Evolutionary conservation across 1,139 yeast species (phyloP), one percentile per base, ranked within the genome.

Genomic region (Debaryomycetaceae sp.): DNA sequence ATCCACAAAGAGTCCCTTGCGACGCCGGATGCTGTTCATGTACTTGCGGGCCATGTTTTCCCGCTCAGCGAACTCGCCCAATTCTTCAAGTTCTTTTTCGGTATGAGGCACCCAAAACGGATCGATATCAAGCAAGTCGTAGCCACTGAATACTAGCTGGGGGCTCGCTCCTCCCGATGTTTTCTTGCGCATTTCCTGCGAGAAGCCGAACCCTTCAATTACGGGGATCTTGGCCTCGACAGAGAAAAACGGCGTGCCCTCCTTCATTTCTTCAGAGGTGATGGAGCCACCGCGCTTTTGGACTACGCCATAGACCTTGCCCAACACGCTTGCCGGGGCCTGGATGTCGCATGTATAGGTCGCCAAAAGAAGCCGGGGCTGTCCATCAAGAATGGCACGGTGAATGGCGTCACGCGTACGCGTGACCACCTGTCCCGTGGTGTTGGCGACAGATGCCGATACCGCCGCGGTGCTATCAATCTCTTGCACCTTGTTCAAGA

Each of bases 81-180:
- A 61, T 35, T 86, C 94, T 49, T 90, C 98, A 28, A 90, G 57
- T 49, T 92, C 98, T 51, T 86, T 97, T 44, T 83, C 96, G 0
- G 98, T 92, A 5, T 90, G 83, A n/a, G 99, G 98, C 10, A 90
- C 95, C 99, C 99, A 92, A 64, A 80, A 92, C 24, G 99, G 99
- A 58, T 92, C 97, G 40, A 81, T 73, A 37, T 85, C 94, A 30
- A 87, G 69, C 38, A 77, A 61, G 44, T 86, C 93, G 51, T 71
- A 92, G 2, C 98, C 98, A 27, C 80, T 72, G 47, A 90, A 90
- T 5, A 87, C 83, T 34, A 92, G 64, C 53, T 90, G 98, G 0
- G 98, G 98, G 46, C 85, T 81, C 3, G 98, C 98, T 4, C 96
- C 94, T 31, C 99, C 99, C 1, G 95, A 82, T 0, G 98, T 87